A percentile compares a stretch with the other conserved stretches of the same genome.
Conservation (phyloP, 2,329 filamentous ascomycete genomes). For the Fusarium sp. region DNA sequence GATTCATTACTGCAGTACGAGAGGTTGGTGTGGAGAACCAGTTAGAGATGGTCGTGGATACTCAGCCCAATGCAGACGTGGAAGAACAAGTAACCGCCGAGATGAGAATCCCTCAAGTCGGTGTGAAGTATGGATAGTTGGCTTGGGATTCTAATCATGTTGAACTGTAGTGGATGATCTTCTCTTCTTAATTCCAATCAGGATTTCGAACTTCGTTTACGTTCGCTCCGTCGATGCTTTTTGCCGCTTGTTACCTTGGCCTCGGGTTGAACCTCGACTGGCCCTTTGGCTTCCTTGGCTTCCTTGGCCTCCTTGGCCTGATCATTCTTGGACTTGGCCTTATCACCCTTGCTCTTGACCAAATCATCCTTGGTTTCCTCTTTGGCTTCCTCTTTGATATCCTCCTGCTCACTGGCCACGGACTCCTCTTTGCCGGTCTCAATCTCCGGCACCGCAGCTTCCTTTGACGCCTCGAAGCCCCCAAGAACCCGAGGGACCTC, state of each 20-base stretch:
- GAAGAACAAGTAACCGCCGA: too few relatives aligned
- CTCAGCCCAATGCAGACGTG: too few relatives aligned
- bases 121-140: not conserved
- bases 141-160: not conserved
- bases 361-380: conserved; percentile 20
- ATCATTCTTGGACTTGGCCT: not conserved
- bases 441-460: conserved; percentile 19
- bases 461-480: conserved; percentile 25
- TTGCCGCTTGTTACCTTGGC: conserved; percentile 28
- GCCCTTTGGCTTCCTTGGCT: not conserved
- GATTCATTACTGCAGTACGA: not conserved
- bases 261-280: not conserved
- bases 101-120: not conserved
- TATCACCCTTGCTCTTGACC: conserved; percentile 18
- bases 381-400: conserved; percentile 18
- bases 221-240: conserved; percentile 36
- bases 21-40: not conserved
- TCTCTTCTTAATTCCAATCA: not conserved
- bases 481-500: conserved; percentile 25
- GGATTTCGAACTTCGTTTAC: conserved; percentile 33
- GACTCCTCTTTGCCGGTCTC: conserved; percentile 30
- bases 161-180: not conserved
- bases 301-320: not conserved
- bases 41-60: conserved; percentile 5
- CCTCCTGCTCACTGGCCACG: conserved; percentile 27